phyloP scores from a whole-genome alignment of 2,329 filamentous ascomycete species.

The Colletotrichum lini region DNA sequence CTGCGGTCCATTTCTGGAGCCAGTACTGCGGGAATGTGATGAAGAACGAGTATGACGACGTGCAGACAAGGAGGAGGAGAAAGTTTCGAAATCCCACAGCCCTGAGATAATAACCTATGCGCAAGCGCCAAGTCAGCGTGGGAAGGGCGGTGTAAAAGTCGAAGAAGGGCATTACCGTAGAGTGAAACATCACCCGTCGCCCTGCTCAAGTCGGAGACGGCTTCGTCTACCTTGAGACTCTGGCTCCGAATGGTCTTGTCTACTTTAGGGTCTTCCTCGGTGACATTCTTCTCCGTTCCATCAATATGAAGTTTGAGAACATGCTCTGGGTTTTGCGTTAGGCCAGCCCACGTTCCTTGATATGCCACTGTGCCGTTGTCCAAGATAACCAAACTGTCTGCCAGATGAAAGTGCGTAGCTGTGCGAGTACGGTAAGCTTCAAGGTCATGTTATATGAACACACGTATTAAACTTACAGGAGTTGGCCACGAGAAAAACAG shows the following conservation, averaged over 20 bases:
- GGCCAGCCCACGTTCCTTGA: conserved; percentile 18
- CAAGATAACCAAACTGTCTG: conserved; percentile 15
- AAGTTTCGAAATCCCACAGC: conserved; percentile 15
- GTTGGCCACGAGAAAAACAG: conserved; percentile 33
- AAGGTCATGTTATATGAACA: neutral
- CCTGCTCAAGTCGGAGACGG: conserved; percentile 15
- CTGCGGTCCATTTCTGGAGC: conserved; percentile 37
- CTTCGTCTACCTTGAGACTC: conserved; percentile 24
- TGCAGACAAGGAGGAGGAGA: conserved; percentile 30
- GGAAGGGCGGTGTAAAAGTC: no score
- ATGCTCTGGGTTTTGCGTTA: neutral
- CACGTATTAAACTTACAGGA: neutral
- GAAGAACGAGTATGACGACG: conserved; percentile 14
- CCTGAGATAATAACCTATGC: conserved; percentile 15
- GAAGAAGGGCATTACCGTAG: conserved; percentile 15
- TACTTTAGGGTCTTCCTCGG: neutral
- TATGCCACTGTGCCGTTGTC: neutral
- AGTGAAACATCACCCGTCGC: conserved; percentile 30
- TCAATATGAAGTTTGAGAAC: neutral
- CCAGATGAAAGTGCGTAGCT: conserved; percentile 19
- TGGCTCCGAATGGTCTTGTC: conserved; percentile 15
- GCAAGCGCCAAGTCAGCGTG: neutral
- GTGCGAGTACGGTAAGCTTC: no score
- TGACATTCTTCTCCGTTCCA: neutral
- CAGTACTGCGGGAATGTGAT: conserved; percentile 35